Percentiles rank a stretch among this genome's conserved stretches.
These are phyloP conservation scores for Tetrahymena malaccensis DNA, from an alignment of 73 alveolate genomes.

Conservation along the genomic window DNA sequence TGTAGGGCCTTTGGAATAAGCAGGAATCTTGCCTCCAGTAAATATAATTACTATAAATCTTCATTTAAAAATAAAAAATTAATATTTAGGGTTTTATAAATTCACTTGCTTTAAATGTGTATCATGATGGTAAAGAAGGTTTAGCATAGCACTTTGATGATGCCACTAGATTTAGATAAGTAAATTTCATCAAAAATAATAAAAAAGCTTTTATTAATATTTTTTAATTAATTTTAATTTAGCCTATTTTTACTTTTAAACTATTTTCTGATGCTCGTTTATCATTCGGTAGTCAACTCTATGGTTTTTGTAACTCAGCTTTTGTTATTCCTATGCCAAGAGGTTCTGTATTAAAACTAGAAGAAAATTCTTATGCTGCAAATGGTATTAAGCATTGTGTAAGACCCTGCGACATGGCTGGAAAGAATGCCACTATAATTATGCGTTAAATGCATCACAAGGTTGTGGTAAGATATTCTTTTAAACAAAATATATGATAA, in stretches of 20 bases:
- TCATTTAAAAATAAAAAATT: background rate
- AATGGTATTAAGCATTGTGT: conserved; percentile 85
- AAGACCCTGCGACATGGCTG: conserved; percentile 85
- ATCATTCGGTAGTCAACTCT: conserved; percentile 69
- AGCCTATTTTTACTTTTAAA: conserved; percentile 72
- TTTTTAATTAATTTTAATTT: background rate
- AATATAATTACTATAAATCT: background rate
- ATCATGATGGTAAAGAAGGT: conserved; percentile 91
- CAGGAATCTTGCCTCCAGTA: conserved; percentile 22
- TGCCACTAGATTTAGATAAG: conserved; percentile 70
- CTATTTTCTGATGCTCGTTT: conserved; percentile 70
- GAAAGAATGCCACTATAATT: conserved; percentile 74
- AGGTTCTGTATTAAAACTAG: conserved; percentile 54
- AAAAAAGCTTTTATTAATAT: background rate
- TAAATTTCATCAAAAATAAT: background rate
- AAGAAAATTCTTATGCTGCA: conserved; percentile 79
- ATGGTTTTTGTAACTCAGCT: conserved; percentile 72
- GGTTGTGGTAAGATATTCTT: background rate
- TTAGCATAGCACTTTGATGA: conserved; percentile 84
- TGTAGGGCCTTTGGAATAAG: conserved; percentile 33
- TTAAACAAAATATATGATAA: conserved; percentile 3
- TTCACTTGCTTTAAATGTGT: conserved; percentile 73
- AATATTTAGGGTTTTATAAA: conserved; percentile 53
- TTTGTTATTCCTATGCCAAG: conserved; percentile 74
- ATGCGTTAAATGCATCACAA: conserved; percentile 67